A percentile compares a stretch with the other conserved stretches of the same genome.
Evolutionary conservation across 768 basidiomycete species (phyloP).

Genomic region (Hemileccinum rubropunctum): DNA sequence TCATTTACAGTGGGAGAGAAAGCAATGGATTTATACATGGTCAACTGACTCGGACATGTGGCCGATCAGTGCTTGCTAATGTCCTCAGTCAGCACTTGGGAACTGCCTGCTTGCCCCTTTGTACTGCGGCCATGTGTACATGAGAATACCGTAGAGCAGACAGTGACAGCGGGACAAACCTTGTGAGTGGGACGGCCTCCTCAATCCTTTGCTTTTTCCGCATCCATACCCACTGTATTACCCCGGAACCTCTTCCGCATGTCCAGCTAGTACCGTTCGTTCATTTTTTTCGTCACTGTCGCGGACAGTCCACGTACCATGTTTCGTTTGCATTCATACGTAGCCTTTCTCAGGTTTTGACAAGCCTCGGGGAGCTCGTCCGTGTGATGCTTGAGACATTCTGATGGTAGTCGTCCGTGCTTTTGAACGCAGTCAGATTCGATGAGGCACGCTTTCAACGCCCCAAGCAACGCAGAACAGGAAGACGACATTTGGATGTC

Average conservation of each 20-base stretch:
- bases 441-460: conserved; percentile 82
- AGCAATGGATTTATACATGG: conserved; percentile 16
- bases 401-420: conserved; percentile 74
- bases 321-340: conserved; percentile 88
- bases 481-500: conserved; percentile 65
- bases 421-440: conserved; percentile 86
- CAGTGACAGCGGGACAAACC: no score
- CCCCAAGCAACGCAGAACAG: conserved; percentile 71
- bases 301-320: conserved; percentile 52
- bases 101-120: no score
- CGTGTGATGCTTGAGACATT: conserved; percentile 74
- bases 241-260: conserved; percentile 84
- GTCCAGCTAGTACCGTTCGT: conserved; percentile 51
- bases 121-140: no score
- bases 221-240: conserved; percentile 56
- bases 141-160: no score
- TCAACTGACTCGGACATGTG: conserved; percentile 10
- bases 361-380: conserved; percentile 81
- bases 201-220: conserved; percentile 11
- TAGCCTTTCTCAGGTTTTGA: conserved; percentile 71
- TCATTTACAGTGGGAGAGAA: not conserved
- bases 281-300: not conserved
- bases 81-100: conserved; percentile 8
- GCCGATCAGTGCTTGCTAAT: conserved; percentile 18
- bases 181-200: not conserved